Conservation (phyloP, 805 yeast species). For the Starmerella stigmatis region DNA sequence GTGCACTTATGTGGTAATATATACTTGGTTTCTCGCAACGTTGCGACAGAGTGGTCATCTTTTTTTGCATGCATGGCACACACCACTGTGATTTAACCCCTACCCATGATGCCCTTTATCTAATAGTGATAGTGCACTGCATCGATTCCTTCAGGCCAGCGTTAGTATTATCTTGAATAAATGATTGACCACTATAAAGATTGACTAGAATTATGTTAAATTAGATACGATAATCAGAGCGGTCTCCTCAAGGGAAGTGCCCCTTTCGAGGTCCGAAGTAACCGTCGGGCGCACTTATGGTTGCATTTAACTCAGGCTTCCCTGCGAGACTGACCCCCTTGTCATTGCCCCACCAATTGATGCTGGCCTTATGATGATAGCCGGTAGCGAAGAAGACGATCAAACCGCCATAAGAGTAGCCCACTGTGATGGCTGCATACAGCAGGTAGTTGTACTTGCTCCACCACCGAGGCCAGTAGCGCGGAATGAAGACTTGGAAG, state of each 20-base stretch:
- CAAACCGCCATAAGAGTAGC: constrained; percentile 52
- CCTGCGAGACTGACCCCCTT: constrained; percentile 11
- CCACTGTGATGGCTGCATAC: constrained; percentile 48
- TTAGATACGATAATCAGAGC: not conserved
- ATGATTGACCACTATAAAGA: no score
- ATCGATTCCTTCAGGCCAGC: no score
- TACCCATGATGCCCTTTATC: no score
- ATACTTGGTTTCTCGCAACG: no score
- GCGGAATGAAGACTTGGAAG: constrained; percentile 41
- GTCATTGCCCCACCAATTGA: constrained; percentile 60
- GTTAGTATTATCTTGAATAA: no score
- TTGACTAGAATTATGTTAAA: no score
- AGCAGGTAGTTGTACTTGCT: constrained; percentile 41
- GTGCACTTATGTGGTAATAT: no score
- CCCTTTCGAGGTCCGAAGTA: constrained; percentile 5
- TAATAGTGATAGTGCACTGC: no score
- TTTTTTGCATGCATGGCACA: no score
- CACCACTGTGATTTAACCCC: no score
- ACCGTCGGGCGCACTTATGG: constrained; percentile 3
- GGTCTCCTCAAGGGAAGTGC: not conserved
- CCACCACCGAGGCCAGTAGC: constrained; percentile 47
- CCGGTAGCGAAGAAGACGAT: constrained; percentile 46
- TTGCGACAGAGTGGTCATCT: no score
- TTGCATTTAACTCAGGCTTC: not conserved
- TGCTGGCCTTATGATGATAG: constrained; percentile 33